Evolutionary conservation across 2,329 filamentous ascomycete species (phyloP).

Genomic region (Trichoderma atrobrunneum): DNA sequence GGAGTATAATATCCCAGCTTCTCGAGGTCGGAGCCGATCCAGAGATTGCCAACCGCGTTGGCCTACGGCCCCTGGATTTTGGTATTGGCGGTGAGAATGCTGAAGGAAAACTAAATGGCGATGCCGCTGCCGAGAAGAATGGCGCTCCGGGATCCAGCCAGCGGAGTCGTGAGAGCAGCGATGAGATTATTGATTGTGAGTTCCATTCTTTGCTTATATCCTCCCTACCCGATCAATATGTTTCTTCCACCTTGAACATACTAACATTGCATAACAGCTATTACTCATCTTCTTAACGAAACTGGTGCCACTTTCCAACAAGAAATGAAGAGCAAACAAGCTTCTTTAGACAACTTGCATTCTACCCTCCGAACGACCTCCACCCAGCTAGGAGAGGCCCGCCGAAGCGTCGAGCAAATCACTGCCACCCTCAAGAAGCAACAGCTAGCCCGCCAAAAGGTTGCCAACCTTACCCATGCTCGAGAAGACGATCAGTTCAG

Average conservation of each 20-base stretch:
- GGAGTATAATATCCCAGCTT: slow-evolving; percentile 93
- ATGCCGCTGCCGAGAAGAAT: slow-evolving; percentile 44
- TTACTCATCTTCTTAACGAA: slow-evolving; percentile 77
- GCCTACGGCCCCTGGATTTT: slow-evolving; percentile 88
- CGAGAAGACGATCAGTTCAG: slow-evolving; percentile 65
- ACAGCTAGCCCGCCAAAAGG: slow-evolving; percentile 66
- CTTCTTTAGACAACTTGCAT: slow-evolving; percentile 78
- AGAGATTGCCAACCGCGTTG: slow-evolving; percentile 86
- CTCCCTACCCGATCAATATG: background rate
- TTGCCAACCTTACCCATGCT: slow-evolving; percentile 73
- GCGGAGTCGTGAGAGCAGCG: slow-evolving; percentile 67
- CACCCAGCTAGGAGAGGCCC: slow-evolving; percentile 72
- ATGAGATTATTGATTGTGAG: slow-evolving; percentile 77
- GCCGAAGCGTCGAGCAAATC: slow-evolving; percentile 68
- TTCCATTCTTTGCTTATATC: slow-evolving; percentile 40
- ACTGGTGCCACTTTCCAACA: slow-evolving; percentile 76
- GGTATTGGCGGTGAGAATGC: slow-evolving; percentile 71
- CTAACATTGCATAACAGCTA: slow-evolving; percentile 51
- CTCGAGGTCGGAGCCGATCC: slow-evolving; percentile 93
- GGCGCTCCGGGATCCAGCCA: slow-evolving; percentile 47
- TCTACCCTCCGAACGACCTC: slow-evolving; percentile 77
- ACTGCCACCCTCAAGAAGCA: slow-evolving; percentile 63
- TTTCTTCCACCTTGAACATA: background rate
- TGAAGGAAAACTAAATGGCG: slow-evolving; percentile 44
- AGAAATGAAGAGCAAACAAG: slow-evolving; percentile 80